Conservation (phyloP, 1,284 basidiomycete species). For the Irpex lacteus region DNA sequence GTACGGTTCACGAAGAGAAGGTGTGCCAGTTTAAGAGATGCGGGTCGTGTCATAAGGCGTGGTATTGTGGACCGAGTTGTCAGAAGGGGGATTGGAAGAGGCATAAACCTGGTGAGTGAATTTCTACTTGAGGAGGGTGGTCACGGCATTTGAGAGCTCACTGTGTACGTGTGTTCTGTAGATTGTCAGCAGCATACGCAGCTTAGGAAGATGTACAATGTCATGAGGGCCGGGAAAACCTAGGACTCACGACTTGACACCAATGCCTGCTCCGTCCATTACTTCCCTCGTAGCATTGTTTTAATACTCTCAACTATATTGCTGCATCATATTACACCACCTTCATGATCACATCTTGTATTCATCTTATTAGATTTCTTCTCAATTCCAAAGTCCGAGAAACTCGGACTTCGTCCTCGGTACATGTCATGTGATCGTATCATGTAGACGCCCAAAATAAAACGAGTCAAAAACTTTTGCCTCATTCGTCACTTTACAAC, state of each 20-base stretch:
- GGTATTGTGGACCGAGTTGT: not conserved
- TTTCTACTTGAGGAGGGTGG: constrained; percentile 1
- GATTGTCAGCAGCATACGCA: constrained; percentile 19
- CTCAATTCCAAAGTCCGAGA: no score
- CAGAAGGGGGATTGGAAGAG: constrained; percentile 26
- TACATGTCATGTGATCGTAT: no score
- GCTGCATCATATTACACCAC: no score
- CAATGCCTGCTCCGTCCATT: no score
- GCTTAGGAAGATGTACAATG: constrained; percentile 17
- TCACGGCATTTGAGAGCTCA: not conserved
- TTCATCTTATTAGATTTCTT: no score
- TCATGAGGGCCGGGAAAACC: constrained; percentile 15
- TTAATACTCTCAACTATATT: no score
- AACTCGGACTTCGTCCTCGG: no score
- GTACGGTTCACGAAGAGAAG: constrained; percentile 17
- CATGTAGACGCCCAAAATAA: no score
- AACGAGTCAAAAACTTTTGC: no score
- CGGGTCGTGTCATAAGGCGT: constrained; percentile 1
- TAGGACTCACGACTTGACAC: not conserved
- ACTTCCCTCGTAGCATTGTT: no score
- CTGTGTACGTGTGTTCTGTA: constrained; percentile 4
- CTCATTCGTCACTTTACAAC: no score
- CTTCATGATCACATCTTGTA: no score
- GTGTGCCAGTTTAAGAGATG: constrained; percentile 20
- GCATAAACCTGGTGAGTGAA: constrained; percentile 31